Evolutionary conservation across 2,329 filamentous ascomycete species (phyloP).

Genomic region (Pseudopyrenochaeta lycopersici): DNA sequence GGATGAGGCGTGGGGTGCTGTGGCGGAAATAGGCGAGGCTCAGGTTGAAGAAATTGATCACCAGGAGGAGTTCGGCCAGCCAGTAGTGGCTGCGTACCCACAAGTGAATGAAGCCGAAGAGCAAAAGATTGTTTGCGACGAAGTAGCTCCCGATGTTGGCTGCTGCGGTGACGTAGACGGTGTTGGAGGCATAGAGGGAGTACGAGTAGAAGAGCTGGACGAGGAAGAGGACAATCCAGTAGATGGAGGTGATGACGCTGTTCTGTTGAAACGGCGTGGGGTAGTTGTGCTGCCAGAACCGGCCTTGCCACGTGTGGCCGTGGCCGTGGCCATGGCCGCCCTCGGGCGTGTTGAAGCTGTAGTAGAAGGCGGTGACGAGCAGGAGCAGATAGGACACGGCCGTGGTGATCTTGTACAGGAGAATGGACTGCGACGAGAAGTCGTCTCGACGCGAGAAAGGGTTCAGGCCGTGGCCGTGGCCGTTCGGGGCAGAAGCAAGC

Average conservation of each 20-base stretch:
- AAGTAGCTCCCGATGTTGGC: slow-evolving; percentile 85
- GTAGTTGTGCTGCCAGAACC: slow-evolving; percentile 80
- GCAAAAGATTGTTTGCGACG: slow-evolving; percentile 83
- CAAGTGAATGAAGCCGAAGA: slow-evolving; percentile 83
- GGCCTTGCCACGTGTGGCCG: slow-evolving; percentile 57
- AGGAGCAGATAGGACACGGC: slow-evolving; percentile 78
- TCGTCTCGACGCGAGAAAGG: slow-evolving; percentile 77
- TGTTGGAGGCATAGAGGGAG: slow-evolving; percentile 76
- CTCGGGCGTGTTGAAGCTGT: slow-evolving; percentile 70
- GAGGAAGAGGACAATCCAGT: slow-evolving; percentile 80
- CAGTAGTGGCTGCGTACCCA: slow-evolving; percentile 80
- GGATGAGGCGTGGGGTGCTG: slow-evolving; percentile 76
- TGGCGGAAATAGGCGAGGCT: slow-evolving; percentile 82
- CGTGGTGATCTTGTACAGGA: slow-evolving; percentile 79
- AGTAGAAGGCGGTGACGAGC: slow-evolving; percentile 77
- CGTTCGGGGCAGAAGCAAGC: slow-evolving; percentile 42
- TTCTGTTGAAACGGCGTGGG: slow-evolving; percentile 80
- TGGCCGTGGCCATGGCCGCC: slow-evolving; percentile 58
- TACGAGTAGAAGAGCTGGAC: slow-evolving; percentile 79
- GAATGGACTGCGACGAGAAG: slow-evolving; percentile 68
- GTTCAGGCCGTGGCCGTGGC: slow-evolving; percentile 62
- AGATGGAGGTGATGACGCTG: slow-evolving; percentile 69
- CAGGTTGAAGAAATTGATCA: slow-evolving; percentile 85
- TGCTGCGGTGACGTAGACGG: slow-evolving; percentile 71
- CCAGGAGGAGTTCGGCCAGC: slow-evolving; percentile 77